A percentile compares a stretch with the other conserved stretches of the same genome.
phyloP scores from a whole-genome alignment of 306 rosid genomes.

The Astragalus glycyphyllos region DNA sequence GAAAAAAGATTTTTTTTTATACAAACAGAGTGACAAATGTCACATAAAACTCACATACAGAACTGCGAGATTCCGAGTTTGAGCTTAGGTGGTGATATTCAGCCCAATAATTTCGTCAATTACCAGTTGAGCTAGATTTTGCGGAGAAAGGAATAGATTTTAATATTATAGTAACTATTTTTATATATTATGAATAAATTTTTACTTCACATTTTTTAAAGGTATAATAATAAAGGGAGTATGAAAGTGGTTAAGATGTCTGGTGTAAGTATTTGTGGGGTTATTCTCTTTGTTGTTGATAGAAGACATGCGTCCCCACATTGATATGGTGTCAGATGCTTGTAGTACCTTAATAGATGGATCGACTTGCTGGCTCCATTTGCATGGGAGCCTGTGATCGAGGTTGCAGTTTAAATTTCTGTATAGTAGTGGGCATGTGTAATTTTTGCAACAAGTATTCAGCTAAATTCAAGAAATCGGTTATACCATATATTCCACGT shows the following conservation, averaged over 20 bases:
- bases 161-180: not conserved
- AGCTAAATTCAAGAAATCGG: too few species aligned
- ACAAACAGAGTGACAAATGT: too few species aligned
- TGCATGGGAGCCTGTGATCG: slow-evolving; percentile 7
- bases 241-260: not conserved
- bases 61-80: too few species aligned
- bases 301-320: slow-evolving; percentile 40
- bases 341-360: slow-evolving; percentile 8
- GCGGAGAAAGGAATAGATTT: not conserved
- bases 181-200: not conserved
- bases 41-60: too few species aligned
- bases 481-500: too few species aligned
- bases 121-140: too few species aligned
- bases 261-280: slow-evolving; percentile 29
- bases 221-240: not conserved
- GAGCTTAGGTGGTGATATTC: too few species aligned
- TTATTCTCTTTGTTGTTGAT: slow-evolving; percentile 33
- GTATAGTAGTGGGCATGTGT: not conserved
- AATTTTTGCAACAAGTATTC: too few species aligned
- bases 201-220: not conserved
- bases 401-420: not conserved
- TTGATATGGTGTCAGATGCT: slow-evolving; percentile 37
- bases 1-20: too few species aligned
- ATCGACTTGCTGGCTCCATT: not conserved
- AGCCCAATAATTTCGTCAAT: too few species aligned